Base-by-base conservation (phyloP, 1,139 yeast species). In the Wickerhamiella infanticola region DNA sequence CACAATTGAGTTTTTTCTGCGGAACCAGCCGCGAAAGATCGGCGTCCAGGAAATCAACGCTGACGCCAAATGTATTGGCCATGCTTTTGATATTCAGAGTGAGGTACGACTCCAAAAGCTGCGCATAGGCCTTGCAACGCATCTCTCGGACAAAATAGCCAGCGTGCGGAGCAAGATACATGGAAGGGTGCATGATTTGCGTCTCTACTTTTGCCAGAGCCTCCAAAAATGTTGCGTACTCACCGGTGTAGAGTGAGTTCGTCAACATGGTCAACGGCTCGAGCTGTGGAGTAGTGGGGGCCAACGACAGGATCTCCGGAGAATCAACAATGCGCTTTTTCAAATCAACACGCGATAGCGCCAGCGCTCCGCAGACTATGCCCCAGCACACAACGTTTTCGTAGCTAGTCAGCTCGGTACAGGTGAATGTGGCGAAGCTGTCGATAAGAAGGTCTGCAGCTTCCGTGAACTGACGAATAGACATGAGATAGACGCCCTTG, bases 121-220 rank as follows among this genome's bases (percentile, higher is more conserved):
- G 99, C 2, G 94, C 79, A 61, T 93, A 93, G 1, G 95, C 96
- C 65, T 85, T 86, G 63, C 95, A 79, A 65, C 98, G 76, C 81
- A 93, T 77, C 65, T 90, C 98, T 51, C 97, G 75, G 51, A 88
- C 72, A 61, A 83, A 86, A 63, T 72, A 90, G 58, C 79, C 79
- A 5, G 94, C 75, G 63, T 93, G 98, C 37, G 77, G 75, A 41
- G 75, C 70, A 52, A 90, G 67, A 62, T 81, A 88, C 63, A 86
- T 82, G 63, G 84, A 79, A 45, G 79, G 77, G 39, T 78, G 63
- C 51, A 93, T 68, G 47, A 84, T 77, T 50, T 75, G 73, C 57
- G 83, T 90, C 61, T 84, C 78, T 3, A 93, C 82, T 55, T 81
- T 79, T 50, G 90, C 73, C 54, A 90, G 70, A 52, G 78, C 79